Percentiles rank a stretch among this genome's conserved stretches.
These are phyloP conservation scores for Coniochaeta hoffmannii DNA, from an alignment of 2,329 filamentous ascomycete species.

Conservation along the genomic window DNA sequence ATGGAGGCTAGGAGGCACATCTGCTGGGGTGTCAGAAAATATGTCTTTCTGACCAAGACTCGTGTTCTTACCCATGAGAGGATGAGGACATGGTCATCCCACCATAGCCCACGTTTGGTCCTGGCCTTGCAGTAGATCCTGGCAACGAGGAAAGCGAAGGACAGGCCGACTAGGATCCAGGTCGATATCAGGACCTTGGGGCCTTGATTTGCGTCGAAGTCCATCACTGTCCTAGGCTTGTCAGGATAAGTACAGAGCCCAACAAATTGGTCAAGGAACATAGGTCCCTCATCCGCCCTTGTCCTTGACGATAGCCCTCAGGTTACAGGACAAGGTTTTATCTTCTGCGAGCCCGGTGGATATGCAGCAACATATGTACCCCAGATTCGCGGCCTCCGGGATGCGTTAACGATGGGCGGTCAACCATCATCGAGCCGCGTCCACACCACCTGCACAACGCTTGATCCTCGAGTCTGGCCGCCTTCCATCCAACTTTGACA, in stretches of 20 bases:
- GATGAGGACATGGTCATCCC: constrained; percentile 15
- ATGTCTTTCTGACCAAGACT: neutral
- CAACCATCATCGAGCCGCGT: neutral
- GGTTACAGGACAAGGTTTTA: no score
- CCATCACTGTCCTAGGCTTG: no score
- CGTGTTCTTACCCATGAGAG: constrained; percentile 12
- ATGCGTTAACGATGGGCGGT: neutral
- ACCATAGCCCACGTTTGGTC: constrained; percentile 13
- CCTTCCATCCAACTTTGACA: no score
- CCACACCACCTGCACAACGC: neutral
- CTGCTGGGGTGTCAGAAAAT: constrained; percentile 3
- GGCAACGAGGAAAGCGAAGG: constrained; percentile 11
- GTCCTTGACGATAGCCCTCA: no score
- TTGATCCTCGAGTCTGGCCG: neutral
- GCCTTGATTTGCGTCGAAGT: constrained; percentile 10
- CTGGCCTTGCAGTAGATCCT: constrained; percentile 13
- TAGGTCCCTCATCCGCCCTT: no score
- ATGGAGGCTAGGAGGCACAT: constrained; percentile 14
- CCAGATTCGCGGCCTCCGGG: neutral
- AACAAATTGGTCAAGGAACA: no score
- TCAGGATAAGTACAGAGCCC: no score
- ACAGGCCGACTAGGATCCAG: constrained; percentile 11
- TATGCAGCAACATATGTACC: neutral
- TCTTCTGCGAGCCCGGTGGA: no score
- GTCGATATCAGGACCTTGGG: constrained; percentile 12